A percentile compares a stretch with the other conserved stretches of the same genome.
Evolutionary conservation across 1,284 basidiomycete genomes (phyloP).

Genomic region (Ceratobasidium sp.): DNA sequence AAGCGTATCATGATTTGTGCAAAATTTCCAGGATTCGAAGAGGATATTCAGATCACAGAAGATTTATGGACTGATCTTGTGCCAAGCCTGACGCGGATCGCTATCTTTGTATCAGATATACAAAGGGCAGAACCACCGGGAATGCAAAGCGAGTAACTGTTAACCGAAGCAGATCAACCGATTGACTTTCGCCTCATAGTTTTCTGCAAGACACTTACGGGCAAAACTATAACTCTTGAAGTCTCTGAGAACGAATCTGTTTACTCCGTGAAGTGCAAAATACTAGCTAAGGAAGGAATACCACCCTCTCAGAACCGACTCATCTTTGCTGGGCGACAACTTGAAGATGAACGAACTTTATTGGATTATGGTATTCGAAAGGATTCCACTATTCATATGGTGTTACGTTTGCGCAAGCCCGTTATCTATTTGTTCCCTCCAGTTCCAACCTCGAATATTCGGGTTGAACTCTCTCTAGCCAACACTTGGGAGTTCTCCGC

Average conservation of each 20-base stretch:
- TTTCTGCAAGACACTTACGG: no score
- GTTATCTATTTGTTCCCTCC: conserved; percentile 50
- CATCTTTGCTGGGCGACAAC: conserved; percentile 69
- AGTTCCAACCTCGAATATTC: conserved; percentile 33
- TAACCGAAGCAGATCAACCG: no score
- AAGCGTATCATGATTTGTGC: background rate
- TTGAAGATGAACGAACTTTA: conserved; percentile 56
- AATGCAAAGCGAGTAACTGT: no score
- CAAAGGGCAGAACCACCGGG: background rate
- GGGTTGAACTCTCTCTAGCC: conserved; percentile 51
- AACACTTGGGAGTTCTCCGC: conserved; percentile 53
- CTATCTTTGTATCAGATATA: background rate
- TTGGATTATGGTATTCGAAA: conserved; percentile 49
- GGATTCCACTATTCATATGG: conserved; percentile 31
- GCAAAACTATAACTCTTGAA: no score
- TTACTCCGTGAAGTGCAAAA: no score
- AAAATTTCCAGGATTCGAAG: background rate
- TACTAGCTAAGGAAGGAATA: no score
- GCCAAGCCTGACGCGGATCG: background rate
- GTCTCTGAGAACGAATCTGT: no score
- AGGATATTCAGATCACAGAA: background rate
- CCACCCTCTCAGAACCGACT: conserved; percentile 55
- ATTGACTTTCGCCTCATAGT: no score
- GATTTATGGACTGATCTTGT: background rate
- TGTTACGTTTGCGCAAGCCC: conserved; percentile 46